A percentile compares a stretch with the other conserved stretches of the same genome.
Conservation (phyloP, 2,329 filamentous ascomycete genomes). For the Cladophialophora chaetospira region DNA sequence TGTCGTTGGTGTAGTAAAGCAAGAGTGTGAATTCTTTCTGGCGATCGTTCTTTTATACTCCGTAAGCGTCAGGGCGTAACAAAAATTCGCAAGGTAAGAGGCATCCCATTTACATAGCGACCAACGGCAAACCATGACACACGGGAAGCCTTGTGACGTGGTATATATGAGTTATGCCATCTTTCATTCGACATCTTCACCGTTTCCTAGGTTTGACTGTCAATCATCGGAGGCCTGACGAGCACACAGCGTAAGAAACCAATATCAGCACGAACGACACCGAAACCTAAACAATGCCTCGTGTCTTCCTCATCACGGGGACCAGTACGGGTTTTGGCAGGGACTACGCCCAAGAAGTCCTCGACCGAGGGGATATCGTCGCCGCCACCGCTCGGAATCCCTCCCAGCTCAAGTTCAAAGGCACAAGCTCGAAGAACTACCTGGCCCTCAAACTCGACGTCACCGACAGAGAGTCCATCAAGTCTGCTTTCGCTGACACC, state of each 20-base stretch:
- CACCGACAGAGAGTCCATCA: conserved; percentile 45
- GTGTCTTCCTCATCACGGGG: conserved; percentile 45
- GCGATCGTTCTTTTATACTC: no score
- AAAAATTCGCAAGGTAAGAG: no score
- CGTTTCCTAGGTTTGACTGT: no score
- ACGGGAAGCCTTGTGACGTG: no score
- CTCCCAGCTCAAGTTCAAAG: conserved; percentile 21
- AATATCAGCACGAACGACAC: background rate
- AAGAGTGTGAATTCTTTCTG: no score
- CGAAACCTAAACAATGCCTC: conserved; percentile 15
- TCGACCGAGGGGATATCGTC: conserved; percentile 44
- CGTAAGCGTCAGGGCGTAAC: no score
- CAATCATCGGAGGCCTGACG: no score
- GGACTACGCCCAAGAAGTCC: conserved; percentile 42
- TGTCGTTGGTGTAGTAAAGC: no score
- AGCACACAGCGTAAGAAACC: background rate
- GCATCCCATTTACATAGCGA: no score
- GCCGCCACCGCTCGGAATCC: conserved; percentile 47
- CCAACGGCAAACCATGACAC: no score
- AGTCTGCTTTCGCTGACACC: conserved; percentile 45
- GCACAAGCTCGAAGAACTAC: conserved; percentile 43
- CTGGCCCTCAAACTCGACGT: conserved; percentile 58
- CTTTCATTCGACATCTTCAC: no score
- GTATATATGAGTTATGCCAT: no score
- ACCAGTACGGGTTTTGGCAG: conserved; percentile 50